These are phyloP conservation scores for Colletotrichum destructivum DNA, from an alignment of 2,329 filamentous ascomycete genomes.

Conservation along the genomic window DNA sequence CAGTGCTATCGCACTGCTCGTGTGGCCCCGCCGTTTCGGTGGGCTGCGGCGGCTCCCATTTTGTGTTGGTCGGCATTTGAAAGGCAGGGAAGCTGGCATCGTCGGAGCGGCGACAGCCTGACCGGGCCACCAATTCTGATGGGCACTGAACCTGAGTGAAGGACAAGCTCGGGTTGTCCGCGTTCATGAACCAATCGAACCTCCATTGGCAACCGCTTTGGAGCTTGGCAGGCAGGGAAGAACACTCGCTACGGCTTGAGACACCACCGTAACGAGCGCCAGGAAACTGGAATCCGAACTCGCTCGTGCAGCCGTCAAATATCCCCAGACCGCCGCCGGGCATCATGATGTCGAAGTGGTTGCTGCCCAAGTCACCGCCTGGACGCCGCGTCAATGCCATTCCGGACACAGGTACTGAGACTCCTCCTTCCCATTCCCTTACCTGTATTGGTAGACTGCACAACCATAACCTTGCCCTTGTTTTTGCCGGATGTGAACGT, in stretches of 20 bases:
- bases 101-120: slow-evolving; percentile 52
- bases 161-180: slow-evolving; percentile 69
- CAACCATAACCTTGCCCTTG: slow-evolving; percentile 73
- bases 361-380: slow-evolving; percentile 66
- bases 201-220: slow-evolving; percentile 73
- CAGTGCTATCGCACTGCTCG: slow-evolving; percentile 37
- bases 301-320: slow-evolving; percentile 65
- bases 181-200: slow-evolving; percentile 74
- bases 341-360: slow-evolving; percentile 73
- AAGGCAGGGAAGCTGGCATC: slow-evolving; percentile 39
- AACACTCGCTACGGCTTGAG: slow-evolving; percentile 64
- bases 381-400: neutral
- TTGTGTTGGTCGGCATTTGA: slow-evolving; percentile 32
- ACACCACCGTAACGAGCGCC: slow-evolving; percentile 73
- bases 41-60: slow-evolving; percentile 30
- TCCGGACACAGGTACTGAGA: neutral
- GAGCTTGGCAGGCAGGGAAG: slow-evolving; percentile 65
- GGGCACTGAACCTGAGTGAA: slow-evolving; percentile 72
- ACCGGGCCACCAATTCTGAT: slow-evolving; percentile 58
- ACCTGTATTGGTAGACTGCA: slow-evolving; percentile 75
- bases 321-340: slow-evolving; percentile 70
- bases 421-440: neutral
- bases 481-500: slow-evolving; percentile 67
- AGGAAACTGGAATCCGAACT: slow-evolving; percentile 57
- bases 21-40: slow-evolving; percentile 38